phyloP scores from a whole-genome alignment of 1,284 basidiomycete species.

The Cutaneotrichosporon daszewskae region DNA sequence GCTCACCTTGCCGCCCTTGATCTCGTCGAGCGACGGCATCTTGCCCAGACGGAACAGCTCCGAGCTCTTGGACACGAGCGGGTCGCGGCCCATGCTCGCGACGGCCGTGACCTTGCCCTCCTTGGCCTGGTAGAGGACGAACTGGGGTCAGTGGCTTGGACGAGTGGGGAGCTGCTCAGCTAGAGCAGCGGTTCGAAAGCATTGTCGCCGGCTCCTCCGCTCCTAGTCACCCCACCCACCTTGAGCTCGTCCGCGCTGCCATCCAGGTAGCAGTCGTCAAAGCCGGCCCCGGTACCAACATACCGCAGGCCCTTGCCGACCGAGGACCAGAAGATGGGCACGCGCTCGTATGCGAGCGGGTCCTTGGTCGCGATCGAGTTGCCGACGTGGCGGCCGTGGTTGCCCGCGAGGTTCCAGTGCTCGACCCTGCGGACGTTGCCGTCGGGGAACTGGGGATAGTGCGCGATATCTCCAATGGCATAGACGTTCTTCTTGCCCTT shows the following conservation, averaged over 20 bases:
- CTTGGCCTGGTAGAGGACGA: constrained; percentile 80
- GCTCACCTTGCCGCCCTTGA: constrained; percentile 56
- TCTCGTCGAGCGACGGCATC: constrained; percentile 73
- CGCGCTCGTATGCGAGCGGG: constrained; percentile 53
- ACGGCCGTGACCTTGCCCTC: constrained; percentile 77
- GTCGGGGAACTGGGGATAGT: constrained; percentile 60
- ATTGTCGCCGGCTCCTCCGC: no score
- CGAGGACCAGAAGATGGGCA: constrained; percentile 78
- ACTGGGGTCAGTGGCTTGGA: constrained; percentile 54
- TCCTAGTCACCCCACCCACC: constrained; percentile 50
- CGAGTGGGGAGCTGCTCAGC: no score
- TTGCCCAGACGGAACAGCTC: constrained; percentile 71
- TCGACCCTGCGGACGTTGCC: constrained; percentile 24
- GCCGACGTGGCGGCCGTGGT: constrained; percentile 78
- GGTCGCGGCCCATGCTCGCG: constrained; percentile 55
- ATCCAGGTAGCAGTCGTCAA: constrained; percentile 69
- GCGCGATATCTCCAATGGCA: constrained; percentile 86
- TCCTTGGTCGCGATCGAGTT: constrained; percentile 57
- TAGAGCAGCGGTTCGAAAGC: no score
- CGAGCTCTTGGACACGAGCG: constrained; percentile 71
- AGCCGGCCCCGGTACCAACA: constrained; percentile 60
- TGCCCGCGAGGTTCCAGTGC: constrained; percentile 62
- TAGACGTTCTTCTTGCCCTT: constrained; percentile 61
- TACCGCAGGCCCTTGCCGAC: constrained; percentile 76
- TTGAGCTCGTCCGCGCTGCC: constrained; percentile 73